These are phyloP conservation scores for Pholiota microspora DNA, from an alignment of 768 basidiomycete genomes.

Conservation along the genomic window DNA sequence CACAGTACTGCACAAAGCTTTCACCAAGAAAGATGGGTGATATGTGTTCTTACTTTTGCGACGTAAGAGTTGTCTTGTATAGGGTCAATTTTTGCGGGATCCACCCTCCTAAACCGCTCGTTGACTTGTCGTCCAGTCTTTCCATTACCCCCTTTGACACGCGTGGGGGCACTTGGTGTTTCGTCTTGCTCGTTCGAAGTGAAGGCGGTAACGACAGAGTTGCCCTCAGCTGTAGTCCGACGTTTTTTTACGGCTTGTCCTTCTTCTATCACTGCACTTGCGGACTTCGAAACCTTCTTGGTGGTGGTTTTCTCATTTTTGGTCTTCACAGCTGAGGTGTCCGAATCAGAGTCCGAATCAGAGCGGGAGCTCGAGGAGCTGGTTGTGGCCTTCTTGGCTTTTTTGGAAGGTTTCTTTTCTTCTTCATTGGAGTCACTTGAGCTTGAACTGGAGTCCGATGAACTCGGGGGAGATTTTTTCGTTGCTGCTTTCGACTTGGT, in stretches of 20 bases:
- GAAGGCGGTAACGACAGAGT: conserved; percentile 42
- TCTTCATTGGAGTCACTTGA: conserved; percentile 1
- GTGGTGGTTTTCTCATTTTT: neutral
- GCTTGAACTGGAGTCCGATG: conserved; percentile 23
- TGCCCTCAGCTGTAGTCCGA: conserved; percentile 48
- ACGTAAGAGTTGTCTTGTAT: conserved; percentile 76
- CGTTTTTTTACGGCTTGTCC: conserved; percentile 56
- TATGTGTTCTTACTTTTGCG: conserved; percentile 57
- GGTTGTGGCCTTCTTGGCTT: conserved; percentile 5
- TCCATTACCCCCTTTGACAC: conserved; percentile 23
- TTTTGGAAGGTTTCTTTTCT: neutral
- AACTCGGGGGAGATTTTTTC: neutral
- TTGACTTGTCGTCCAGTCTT: conserved; percentile 41
- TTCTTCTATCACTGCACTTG: conserved; percentile 9
- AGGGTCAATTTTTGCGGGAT: conserved; percentile 41
- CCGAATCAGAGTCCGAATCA: conserved; percentile 20
- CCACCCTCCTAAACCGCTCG: conserved; percentile 78
- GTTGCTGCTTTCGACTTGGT: conserved; percentile 13
- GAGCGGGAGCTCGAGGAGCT: conserved; percentile 17
- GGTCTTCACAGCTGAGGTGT: conserved; percentile 21
- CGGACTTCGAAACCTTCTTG: neutral
- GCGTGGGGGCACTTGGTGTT: conserved; percentile 11
- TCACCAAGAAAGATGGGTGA: neutral
- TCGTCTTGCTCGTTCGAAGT: conserved; percentile 11
- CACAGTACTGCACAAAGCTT: conserved; percentile 13